phyloP scores from a whole-genome alignment of 2,329 filamentous ascomycete genomes.

The Rutstroemia sp. region DNA sequence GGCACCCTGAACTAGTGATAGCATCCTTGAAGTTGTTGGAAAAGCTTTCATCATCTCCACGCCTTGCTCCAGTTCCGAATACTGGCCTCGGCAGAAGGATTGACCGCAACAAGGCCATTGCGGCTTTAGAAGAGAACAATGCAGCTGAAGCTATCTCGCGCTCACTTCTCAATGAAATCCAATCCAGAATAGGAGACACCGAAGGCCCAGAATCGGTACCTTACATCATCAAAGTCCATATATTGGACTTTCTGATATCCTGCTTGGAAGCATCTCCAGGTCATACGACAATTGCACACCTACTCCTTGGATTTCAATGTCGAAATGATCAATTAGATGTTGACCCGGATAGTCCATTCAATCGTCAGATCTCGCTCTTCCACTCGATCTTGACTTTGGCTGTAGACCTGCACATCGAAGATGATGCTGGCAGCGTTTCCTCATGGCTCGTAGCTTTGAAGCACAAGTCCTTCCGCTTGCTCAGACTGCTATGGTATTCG shows the following conservation, averaged over 20 bases:
- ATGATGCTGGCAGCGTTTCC: conserved; percentile 45
- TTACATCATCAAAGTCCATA: conserved; percentile 75
- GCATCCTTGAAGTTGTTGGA: conserved; percentile 76
- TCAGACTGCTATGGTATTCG: conserved; percentile 78
- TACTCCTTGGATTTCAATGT: conserved; percentile 82
- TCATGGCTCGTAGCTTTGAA: conserved; percentile 65
- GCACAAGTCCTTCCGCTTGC: conserved; percentile 61
- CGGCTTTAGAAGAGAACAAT: conserved; percentile 63
- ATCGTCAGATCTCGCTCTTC: conserved; percentile 67
- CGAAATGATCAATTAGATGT: conserved; percentile 62
- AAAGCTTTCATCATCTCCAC: conserved; percentile 77
- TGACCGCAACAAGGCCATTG: conserved; percentile 75
- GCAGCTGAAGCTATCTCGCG: conserved; percentile 74
- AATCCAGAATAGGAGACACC: conserved; percentile 63
- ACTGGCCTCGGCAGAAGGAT: conserved; percentile 18
- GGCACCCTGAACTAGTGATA: conserved; percentile 72
- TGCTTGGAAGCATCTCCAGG: conserved; percentile 69
- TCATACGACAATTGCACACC: conserved; percentile 80
- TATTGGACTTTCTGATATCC: conserved; percentile 78
- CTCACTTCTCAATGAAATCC: conserved; percentile 62
- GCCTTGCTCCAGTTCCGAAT: conserved; percentile 30
- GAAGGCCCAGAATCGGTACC: conserved; percentile 60
- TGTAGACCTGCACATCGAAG: conserved; percentile 55
- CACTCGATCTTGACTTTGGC: conserved; percentile 72
- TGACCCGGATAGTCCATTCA: conserved; percentile 62